Percentiles rank a stretch among this genome's conserved stretches.
phyloP scores from a whole-genome alignment of 768 basidiomycete genomes.

The Cyclocybe aegerita region DNA sequence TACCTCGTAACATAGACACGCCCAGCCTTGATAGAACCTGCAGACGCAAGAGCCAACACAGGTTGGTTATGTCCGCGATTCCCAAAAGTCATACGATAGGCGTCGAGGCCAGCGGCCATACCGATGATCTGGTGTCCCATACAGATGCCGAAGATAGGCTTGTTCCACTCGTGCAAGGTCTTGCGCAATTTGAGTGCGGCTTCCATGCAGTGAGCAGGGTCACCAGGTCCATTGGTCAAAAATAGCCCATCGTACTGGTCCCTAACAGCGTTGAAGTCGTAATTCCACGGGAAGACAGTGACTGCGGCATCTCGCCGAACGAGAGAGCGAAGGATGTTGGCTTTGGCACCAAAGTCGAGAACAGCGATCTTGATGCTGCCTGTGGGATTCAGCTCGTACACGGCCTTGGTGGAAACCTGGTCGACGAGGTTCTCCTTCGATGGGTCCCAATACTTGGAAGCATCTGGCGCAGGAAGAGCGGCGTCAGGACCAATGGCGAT shows the following conservation, averaged over 20 bases:
- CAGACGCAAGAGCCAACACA: constrained; percentile 90
- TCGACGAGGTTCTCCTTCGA: constrained; percentile 90
- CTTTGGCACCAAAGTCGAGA: constrained; percentile 96
- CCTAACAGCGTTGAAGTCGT: constrained; percentile 89
- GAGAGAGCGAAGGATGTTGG: constrained; percentile 93
- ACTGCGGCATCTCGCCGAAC: constrained; percentile 89
- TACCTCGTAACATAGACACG: constrained; percentile 96
- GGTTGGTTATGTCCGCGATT: constrained; percentile 99
- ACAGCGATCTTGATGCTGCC: constrained; percentile 94
- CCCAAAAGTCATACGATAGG: constrained; percentile 99
- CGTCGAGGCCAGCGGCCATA: constrained; percentile 94
- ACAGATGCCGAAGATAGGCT: constrained; percentile 96
- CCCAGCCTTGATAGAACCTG: constrained; percentile 92
- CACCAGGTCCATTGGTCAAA: constrained; percentile 95
- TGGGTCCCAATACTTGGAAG: constrained; percentile 91
- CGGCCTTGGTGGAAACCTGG: constrained; percentile 82
- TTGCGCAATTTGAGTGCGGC: constrained; percentile 78
- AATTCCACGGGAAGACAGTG: constrained; percentile 97
- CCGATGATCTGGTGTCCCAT: constrained; percentile 99
- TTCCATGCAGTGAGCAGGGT: constrained; percentile 86
- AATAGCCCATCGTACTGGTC: constrained; percentile 95
- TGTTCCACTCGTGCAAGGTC: constrained; percentile 87
- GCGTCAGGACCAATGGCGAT: constrained; percentile 81
- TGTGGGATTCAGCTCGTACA: constrained; percentile 82
- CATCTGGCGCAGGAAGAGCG: constrained; percentile 53